Percentiles rank a stretch among this genome's conserved stretches.
These are phyloP conservation scores for Rhizoclosmatium globosum DNA, from an alignment of 192 early-diverging fungal species.

Conservation along the genomic window DNA sequence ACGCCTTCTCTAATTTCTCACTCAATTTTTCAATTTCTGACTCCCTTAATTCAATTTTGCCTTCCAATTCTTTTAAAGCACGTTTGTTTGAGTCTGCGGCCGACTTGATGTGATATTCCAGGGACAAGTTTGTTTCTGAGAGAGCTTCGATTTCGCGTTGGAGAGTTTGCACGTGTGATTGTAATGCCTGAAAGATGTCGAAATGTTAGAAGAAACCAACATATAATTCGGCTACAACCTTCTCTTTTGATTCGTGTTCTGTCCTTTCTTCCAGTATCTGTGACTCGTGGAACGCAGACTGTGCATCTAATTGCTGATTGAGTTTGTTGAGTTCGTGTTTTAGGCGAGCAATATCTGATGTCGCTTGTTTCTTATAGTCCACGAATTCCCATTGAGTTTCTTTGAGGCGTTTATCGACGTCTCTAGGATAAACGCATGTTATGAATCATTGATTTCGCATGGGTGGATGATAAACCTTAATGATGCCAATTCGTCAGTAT, in stretches of 20 bases:
- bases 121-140: background rate
- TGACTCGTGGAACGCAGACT: background rate
- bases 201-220: background rate
- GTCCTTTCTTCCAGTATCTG: background rate
- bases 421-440: background rate
- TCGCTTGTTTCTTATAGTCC: conserved; percentile 23
- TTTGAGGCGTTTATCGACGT: conserved; percentile 15
- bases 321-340: conserved; percentile 33
- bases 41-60: background rate
- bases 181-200: background rate
- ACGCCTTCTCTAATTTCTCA: conserved; percentile 6
- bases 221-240: background rate
- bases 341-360: background rate
- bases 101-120: conserved; percentile 20
- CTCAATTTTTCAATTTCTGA: background rate
- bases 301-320: conserved; percentile 10
- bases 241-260: conserved; percentile 8
- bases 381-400: conserved; percentile 22
- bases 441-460: background rate
- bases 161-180: background rate
- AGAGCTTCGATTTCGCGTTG: conserved; percentile 25
- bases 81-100: background rate
- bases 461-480: background rate
- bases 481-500: conserved; percentile 2
- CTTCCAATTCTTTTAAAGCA: background rate